These are phyloP conservation scores for Lentinula sp. DNA, from an alignment of 768 basidiomycete genomes.

Conservation along the genomic window DNA sequence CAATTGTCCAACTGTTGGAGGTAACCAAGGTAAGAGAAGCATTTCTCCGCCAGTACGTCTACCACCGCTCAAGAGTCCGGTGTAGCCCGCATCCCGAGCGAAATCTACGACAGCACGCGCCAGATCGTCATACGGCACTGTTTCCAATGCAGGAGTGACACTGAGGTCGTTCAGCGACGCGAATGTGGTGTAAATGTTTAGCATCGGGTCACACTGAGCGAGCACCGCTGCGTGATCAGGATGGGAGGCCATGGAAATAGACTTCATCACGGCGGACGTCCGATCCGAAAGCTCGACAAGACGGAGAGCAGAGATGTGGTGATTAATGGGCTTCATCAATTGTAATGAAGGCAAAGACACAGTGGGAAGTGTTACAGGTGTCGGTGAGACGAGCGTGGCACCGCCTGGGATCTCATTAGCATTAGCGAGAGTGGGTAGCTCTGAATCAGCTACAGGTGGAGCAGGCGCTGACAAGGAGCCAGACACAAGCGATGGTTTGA, in stretches of 20 bases:
- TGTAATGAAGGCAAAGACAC: background rate
- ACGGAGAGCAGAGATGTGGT: slow-evolving; percentile 46
- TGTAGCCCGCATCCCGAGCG: slow-evolving; percentile 26
- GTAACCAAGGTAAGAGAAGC: slow-evolving; percentile 80
- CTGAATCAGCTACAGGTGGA: background rate
- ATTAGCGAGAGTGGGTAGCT: slow-evolving; percentile 5
- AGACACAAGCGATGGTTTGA: slow-evolving; percentile 36
- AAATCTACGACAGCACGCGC: slow-evolving; percentile 64
- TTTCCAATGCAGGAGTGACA: slow-evolving; percentile 58
- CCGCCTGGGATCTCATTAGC: background rate
- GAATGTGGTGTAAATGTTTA: slow-evolving; percentile 73
- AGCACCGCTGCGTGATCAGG: slow-evolving; percentile 34
- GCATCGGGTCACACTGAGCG: slow-evolving; percentile 46
- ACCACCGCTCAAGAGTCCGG: background rate
- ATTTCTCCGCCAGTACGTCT: slow-evolving; percentile 50
- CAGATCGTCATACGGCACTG: slow-evolving; percentile 75
- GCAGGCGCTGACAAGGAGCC: background rate
- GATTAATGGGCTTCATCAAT: background rate
- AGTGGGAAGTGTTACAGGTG: background rate
- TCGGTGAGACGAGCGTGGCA: background rate
- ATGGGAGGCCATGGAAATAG: slow-evolving; percentile 51
- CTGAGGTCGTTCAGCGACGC: slow-evolving; percentile 64
- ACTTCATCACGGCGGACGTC: slow-evolving; percentile 83
- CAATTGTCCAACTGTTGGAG: slow-evolving; percentile 20
- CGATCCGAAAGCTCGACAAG: slow-evolving; percentile 86